Percentiles rank a stretch among this genome's conserved stretches.
Evolutionary conservation across 2,329 filamentous ascomycete genomes (phyloP).

Genomic region (Hansfordia pulvinata): DNA sequence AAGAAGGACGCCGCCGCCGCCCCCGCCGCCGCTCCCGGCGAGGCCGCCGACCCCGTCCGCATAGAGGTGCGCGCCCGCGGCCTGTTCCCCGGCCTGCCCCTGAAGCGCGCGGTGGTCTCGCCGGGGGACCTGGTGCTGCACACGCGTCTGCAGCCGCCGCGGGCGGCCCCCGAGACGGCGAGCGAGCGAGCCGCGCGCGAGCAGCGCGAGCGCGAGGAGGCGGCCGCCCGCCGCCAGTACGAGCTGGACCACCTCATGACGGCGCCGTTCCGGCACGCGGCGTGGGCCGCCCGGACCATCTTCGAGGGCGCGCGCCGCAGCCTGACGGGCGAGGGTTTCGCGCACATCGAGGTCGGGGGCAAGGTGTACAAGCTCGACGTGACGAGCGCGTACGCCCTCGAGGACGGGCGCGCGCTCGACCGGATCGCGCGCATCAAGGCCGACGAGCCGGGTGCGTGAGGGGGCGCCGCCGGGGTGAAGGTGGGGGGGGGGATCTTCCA

Average conservation of each 20-base stretch:
- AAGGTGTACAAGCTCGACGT: constrained; percentile 44
- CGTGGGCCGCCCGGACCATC: constrained; percentile 24
- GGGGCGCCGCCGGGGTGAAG: constrained; percentile 1
- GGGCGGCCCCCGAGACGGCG: constrained; percentile 15
- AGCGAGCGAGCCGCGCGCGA: constrained; percentile 21
- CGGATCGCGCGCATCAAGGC: constrained; percentile 28
- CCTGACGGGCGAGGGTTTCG: constrained; percentile 43
- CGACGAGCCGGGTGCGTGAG: constrained; percentile 7
- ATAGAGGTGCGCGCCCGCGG: constrained; percentile 40
- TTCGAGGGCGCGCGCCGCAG: constrained; percentile 33
- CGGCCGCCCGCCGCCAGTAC: too few relatives aligned
- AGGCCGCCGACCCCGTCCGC: constrained; percentile 19
- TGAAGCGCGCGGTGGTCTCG: constrained; percentile 25
- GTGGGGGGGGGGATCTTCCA: not conserved
- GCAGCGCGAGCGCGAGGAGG: constrained; percentile 26
- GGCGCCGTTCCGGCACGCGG: constrained; percentile 38
- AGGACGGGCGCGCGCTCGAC: constrained; percentile 44
- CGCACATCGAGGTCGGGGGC: constrained; percentile 31
- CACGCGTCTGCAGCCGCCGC: constrained; percentile 18
- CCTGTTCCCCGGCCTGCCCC: constrained; percentile 31
- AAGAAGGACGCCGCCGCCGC: constrained; percentile 6
- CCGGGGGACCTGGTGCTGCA: constrained; percentile 23
- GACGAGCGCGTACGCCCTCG: constrained; percentile 41
- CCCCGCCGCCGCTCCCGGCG: constrained; percentile 6
- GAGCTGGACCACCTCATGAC: constrained; percentile 43